A percentile compares a stretch with the other conserved stretches of the same genome.
phyloP scores from a whole-genome alignment of 768 basidiomycete species.

The Boletus pseudo-olivaceus region DNA sequence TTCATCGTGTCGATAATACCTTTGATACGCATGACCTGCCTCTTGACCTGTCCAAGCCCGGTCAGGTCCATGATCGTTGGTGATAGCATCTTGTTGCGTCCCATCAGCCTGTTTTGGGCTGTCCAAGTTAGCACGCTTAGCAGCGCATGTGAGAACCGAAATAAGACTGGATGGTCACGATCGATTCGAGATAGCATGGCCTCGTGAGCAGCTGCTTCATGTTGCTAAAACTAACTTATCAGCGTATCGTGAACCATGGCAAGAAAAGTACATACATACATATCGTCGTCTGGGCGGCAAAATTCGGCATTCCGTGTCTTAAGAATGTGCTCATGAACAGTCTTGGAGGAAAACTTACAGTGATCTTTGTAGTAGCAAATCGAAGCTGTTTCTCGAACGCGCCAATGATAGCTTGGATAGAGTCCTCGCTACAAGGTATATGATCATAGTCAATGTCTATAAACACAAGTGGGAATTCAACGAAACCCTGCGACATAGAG shows the following conservation, averaged over 20 bases:
- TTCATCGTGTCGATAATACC: not conserved
- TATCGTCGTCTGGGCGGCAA: constrained; percentile 7
- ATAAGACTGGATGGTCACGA: not conserved
- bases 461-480: not conserved
- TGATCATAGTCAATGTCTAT: not conserved
- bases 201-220: no score
- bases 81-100: not conserved
- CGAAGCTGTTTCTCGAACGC: constrained; percentile 12
- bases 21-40: not conserved
- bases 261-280: constrained; percentile 1
- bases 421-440: not conserved
- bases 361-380: not conserved
- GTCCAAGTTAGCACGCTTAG: not conserved
- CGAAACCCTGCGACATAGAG: no score
- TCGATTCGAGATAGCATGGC: no score
- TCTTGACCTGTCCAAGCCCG: not conserved
- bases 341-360: not conserved
- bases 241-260: not conserved
- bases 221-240: no score
- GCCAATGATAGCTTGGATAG: constrained; percentile 9
- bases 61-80: not conserved
- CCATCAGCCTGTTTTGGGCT: not conserved
- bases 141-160: not conserved
- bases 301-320: not conserved
- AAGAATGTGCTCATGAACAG: not conserved